A percentile compares a stretch with the other conserved stretches of the same genome.
These are phyloP conservation scores for Shiraia sp. DNA, from an alignment of 2,329 filamentous ascomycete genomes.

Conservation along the genomic window DNA sequence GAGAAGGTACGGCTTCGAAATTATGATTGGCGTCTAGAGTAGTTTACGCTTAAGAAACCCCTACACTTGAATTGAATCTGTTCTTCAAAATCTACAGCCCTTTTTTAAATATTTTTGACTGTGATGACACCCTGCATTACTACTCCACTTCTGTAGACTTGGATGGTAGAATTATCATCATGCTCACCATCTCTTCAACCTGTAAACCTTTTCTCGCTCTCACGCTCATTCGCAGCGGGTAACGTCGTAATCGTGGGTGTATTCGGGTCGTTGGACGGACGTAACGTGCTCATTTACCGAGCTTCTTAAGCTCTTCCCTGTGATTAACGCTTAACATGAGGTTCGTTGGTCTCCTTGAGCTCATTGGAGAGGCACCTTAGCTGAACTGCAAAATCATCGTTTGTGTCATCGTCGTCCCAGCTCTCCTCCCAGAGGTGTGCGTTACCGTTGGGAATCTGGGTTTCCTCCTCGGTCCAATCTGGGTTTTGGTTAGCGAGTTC, in stretches of 20 bases:
- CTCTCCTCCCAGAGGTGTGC: slow-evolving; percentile 98
- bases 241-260: neutral
- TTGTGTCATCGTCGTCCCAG: slow-evolving; percentile 98
- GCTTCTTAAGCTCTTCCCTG: slow-evolving; percentile 93
- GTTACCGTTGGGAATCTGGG: slow-evolving; percentile 75
- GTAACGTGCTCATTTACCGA: slow-evolving; percentile 63
- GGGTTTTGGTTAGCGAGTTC: slow-evolving; percentile 10
- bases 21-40: slow-evolving; percentile 37
- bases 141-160: too few species aligned
- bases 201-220: too few species aligned
- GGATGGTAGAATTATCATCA: too few species aligned
- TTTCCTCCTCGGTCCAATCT: slow-evolving; percentile 92
- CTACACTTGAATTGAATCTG: slow-evolving; percentile 4
- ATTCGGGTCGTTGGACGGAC: neutral
- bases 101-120: neutral
- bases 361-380: too few species aligned
- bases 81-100: neutral
- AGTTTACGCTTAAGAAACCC: slow-evolving; percentile 19
- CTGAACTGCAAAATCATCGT: slow-evolving; percentile 93
- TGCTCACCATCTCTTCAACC: too few species aligned
- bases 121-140: neutral
- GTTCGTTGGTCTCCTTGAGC: too few species aligned
- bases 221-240: too few species aligned
- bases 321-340: neutral
- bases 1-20: slow-evolving; percentile 39